Evolutionary conservation across 2,329 filamentous ascomycete species (phyloP), one percentile per base, ranked within the genome.

Genomic region (Aspergillus luchuensis): DNA sequence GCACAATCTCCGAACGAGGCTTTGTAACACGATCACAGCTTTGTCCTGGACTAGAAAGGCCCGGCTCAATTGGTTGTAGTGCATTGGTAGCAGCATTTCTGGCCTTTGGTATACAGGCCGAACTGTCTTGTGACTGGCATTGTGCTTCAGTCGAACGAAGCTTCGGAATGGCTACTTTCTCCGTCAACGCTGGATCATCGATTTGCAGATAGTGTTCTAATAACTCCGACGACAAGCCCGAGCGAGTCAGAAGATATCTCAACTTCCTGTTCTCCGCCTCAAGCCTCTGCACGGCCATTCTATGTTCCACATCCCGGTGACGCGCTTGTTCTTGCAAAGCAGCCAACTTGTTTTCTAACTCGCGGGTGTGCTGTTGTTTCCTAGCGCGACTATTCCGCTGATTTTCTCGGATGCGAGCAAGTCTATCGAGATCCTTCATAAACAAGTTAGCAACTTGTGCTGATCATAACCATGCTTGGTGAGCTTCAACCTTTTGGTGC

Each of bases 341-440:
- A 0, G 67, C 67, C 19, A 77, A 59, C 39, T 70, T 72, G 57
- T 75, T 69, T 55, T 77, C 73, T 13, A 77, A 59, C 30, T 76
- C 74, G n/a, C 69, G 72, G 43, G 72, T 68, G 58, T 77, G 69
- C 57, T 76, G 72, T 58, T 76, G 75, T 53, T 69, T 72, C 45
- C 68, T 66, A 3, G 75, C 74, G 39, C 75, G 69, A 52, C 75
- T 76, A 48, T 70, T 76, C 36, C 75, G 75, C 56, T 77, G 75
- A 36, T 77, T 77, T 30, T 77, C 75, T 17, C 75, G 66, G 30
- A 77, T 67, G 25, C 75, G 72, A 50, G 85, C 83, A 36, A 74
- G 69, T 58, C 70, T 69, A 30, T 72, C 68, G 33, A 62, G 50
- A 45, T 36, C n/a, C 39, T 39, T 13, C 15, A 43, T 17, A 21